phyloP scores from a whole-genome alignment of 1,139 yeast species.

The Pichia sp. region DNA sequence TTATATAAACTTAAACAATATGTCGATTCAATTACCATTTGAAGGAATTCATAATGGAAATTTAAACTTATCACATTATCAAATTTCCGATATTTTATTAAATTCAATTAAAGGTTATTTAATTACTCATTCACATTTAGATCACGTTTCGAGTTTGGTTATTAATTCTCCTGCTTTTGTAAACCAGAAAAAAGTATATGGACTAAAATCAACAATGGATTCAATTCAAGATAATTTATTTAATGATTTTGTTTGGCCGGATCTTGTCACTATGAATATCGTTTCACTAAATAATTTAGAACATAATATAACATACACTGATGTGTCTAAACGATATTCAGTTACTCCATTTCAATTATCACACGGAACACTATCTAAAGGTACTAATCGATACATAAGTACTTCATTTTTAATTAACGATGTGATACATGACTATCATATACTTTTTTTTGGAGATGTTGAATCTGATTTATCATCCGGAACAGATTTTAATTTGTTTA shows the following conservation, averaged over 20 bases:
- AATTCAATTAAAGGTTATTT: conserved; percentile 36
- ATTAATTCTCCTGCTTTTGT: conserved; percentile 62
- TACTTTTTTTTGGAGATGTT: conserved; percentile 74
- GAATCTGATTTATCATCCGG: conserved; percentile 57
- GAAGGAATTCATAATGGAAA: conserved; percentile 16
- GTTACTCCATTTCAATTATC: conserved; percentile 29
- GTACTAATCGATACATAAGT: conserved; percentile 31
- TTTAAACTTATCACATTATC: conserved; percentile 12
- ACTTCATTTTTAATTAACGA: conserved; percentile 28
- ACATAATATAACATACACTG: background rate
- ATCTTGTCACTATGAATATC: conserved; percentile 36
- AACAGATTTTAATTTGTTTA: conserved; percentile 36
- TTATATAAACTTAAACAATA: conserved; percentile 4
- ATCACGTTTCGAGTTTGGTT: conserved; percentile 66
- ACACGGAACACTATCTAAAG: conserved; percentile 31
- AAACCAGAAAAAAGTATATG: conserved; percentile 37
- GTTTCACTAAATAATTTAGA: conserved; percentile 13
- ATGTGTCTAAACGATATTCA: conserved; percentile 25
- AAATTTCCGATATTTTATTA: conserved; percentile 19
- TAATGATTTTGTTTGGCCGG: conserved; percentile 80
- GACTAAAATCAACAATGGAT: conserved; percentile 46
- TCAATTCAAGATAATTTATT: conserved; percentile 54
- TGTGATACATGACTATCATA: conserved; percentile 26
- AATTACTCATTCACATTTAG: conserved; percentile 80
- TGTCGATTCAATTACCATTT: conserved; percentile 8